phyloP scores from a whole-genome alignment of 352 stramenopile species.

The Pythium guiyangense region DNA sequence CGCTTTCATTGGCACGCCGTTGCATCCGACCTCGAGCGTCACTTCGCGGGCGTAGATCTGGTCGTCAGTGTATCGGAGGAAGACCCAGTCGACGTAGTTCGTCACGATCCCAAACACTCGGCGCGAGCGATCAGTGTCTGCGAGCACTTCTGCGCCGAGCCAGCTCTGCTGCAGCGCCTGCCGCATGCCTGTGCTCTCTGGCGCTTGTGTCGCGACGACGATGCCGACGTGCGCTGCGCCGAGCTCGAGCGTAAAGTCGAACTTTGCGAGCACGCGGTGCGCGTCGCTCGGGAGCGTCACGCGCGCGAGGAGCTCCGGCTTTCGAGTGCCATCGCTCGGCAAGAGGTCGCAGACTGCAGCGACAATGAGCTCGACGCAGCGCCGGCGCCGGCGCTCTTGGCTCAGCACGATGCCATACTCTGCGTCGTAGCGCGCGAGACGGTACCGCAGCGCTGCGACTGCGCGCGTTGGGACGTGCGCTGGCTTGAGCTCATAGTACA shows the following conservation, averaged over 20 bases:
- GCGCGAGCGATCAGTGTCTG: neutral
- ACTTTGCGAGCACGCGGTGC: neutral
- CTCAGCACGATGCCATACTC: neutral
- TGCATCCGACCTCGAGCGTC: neutral
- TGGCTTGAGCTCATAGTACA: neutral
- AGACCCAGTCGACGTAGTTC: conserved; percentile 1
- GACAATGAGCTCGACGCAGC: neutral
- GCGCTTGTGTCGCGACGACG: neutral
- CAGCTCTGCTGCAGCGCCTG: conserved; percentile 1
- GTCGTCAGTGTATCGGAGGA: neutral
- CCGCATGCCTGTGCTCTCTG: neutral
- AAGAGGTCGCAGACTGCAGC: neutral
- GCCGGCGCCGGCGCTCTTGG: neutral
- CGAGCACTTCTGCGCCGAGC: conserved; percentile 4
- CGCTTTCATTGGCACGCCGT: neutral
- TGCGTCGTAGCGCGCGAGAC: neutral
- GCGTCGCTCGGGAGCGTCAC: neutral
- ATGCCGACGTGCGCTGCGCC: neutral
- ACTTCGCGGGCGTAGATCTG: neutral
- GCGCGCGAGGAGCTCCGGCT: neutral
- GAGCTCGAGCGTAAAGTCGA: neutral
- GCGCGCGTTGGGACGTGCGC: neutral
- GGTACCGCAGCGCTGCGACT: neutral
- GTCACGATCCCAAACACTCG: conserved; percentile 1
- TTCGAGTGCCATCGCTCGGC: too few relatives aligned